These are phyloP conservation scores for Paramecium primaurelia DNA, from an alignment of 73 alveolate genomes.

Conservation along the genomic window DNA sequence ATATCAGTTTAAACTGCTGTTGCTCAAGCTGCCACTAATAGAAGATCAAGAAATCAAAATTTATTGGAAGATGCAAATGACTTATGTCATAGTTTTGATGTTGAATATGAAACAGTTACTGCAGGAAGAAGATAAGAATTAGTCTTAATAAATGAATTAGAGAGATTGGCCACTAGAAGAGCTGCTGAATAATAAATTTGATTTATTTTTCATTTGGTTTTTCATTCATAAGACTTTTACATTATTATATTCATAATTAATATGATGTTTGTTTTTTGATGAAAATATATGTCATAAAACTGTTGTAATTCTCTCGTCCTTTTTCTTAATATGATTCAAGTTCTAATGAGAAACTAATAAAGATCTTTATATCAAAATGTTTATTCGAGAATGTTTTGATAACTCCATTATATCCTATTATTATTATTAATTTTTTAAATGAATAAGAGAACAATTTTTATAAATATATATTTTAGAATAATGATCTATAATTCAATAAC, in stretches of 20 bases:
- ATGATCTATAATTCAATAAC: no score
- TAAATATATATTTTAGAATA: no score
- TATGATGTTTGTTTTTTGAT: not conserved
- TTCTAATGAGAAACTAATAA: not conserved
- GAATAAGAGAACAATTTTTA: no score
- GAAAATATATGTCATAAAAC: no score
- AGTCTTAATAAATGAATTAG: constrained; percentile 40
- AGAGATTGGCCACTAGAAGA: constrained; percentile 37
- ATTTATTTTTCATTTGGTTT: not conserved
- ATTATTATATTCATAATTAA: not conserved
- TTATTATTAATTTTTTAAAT: no score
- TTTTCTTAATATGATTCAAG: not conserved
- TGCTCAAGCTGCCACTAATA: constrained; percentile 28
- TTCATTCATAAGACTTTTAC: not conserved
- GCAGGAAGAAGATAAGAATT: constrained; percentile 46
- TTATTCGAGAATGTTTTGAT: no score
- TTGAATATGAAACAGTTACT: constrained; percentile 16
- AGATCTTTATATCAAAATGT: no score
- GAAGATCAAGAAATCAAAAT: constrained; percentile 31
- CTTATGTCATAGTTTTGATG: constrained; percentile 3
- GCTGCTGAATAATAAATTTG: constrained; percentile 19
- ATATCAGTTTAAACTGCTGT: constrained; percentile 42
- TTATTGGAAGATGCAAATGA: constrained; percentile 10
- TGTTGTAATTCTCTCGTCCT: not conserved
- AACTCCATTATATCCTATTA: no score